A percentile compares a stretch with the other conserved stretches of the same genome.
Conservation (phyloP, 768 basidiomycete species). For the Sarcodon aspratus region DNA sequence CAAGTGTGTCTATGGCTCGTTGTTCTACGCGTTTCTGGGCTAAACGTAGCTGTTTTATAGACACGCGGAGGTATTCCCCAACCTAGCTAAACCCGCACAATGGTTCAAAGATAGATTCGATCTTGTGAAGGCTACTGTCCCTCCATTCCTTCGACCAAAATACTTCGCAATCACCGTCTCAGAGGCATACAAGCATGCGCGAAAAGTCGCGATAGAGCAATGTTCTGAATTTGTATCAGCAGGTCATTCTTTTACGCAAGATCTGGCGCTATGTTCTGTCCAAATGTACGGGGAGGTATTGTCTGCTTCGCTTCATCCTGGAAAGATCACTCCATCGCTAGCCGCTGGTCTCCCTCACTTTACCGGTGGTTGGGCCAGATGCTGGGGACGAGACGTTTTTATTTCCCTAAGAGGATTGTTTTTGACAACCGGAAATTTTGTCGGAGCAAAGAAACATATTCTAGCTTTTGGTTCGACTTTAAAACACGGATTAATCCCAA, state of each 20-base stretch:
- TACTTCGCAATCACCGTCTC: constrained; percentile 91
- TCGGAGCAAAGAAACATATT: constrained; percentile 81
- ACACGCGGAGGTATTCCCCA: constrained; percentile 51
- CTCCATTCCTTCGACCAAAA: constrained; percentile 88
- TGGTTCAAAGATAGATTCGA: constrained; percentile 92
- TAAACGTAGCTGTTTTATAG: constrained; percentile 19
- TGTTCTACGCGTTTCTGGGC: not conserved
- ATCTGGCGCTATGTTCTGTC: constrained; percentile 73
- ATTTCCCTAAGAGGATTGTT: constrained; percentile 91
- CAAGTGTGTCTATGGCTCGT: constrained; percentile 36
- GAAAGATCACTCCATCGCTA: constrained; percentile 60
- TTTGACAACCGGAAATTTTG: constrained; percentile 83
- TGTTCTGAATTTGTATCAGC: constrained; percentile 76
- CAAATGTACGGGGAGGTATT: constrained; percentile 89
- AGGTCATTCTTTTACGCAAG: constrained; percentile 84
- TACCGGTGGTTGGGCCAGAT: constrained; percentile 84
- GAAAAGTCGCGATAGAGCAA: constrained; percentile 74
- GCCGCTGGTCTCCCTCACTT: constrained; percentile 97
- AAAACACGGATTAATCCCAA: constrained; percentile 95
- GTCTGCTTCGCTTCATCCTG: constrained; percentile 82
- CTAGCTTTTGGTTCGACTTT: constrained; percentile 86
- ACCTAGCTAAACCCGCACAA: constrained; percentile 53
- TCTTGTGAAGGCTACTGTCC: constrained; percentile 56
- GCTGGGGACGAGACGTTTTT: constrained; percentile 94
- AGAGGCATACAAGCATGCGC: constrained; percentile 87